A percentile compares a stretch with the other conserved stretches of the same genome.
These are phyloP conservation scores for Piper betle DNA, from an alignment of 164 flowering plant species.

Conservation along the genomic window DNA sequence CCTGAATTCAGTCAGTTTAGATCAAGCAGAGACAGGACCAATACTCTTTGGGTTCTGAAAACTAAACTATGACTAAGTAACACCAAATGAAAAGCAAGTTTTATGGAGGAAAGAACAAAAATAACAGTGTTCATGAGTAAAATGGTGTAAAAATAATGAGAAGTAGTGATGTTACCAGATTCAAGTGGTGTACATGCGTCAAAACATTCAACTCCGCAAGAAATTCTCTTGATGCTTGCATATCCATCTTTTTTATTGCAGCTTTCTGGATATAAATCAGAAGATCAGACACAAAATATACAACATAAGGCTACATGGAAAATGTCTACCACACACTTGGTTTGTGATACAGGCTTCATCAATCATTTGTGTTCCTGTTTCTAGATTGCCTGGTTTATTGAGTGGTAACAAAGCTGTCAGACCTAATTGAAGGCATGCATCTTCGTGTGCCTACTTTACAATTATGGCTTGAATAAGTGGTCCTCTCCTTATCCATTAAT, in stretches of 20 bases:
- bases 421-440: not conserved
- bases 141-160: not conserved
- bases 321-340: too few relatives aligned
- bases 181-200: conserved; percentile 79
- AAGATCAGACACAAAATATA: not conserved
- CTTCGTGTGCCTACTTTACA: too few relatives aligned
- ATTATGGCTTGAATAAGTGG: too few relatives aligned
- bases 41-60: too few relatives aligned
- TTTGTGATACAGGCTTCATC: not conserved
- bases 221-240: conserved; percentile 76
- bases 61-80: too few relatives aligned
- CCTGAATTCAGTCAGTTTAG: too few relatives aligned
- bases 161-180: conserved; percentile 46
- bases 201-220: conserved; percentile 81
- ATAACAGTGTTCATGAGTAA: not conserved
- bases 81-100: too few relatives aligned
- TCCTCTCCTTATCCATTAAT: too few relatives aligned
- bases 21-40: too few relatives aligned
- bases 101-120: not conserved
- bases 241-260: conserved; percentile 95
- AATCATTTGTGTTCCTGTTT: not conserved
- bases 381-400: not conserved
- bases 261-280: conserved; percentile 44
- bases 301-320: too few relatives aligned
- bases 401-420: not conserved